phyloP scores from a whole-genome alignment of 176 grass and related monocot genomes.

The Oryza longistaminata region DNA sequence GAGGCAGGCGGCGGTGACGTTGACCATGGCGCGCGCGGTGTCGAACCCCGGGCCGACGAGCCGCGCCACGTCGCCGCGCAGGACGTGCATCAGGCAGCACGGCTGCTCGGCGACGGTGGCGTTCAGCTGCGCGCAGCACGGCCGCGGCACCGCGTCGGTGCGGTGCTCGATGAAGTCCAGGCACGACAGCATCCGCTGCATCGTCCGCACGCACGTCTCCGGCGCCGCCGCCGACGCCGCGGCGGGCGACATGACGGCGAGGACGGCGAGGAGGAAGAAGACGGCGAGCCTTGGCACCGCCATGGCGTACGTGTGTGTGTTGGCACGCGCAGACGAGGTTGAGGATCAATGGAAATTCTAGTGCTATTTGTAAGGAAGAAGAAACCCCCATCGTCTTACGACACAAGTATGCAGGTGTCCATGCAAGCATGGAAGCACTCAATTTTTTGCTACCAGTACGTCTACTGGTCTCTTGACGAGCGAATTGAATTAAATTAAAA shows the following conservation, averaged over 20 bases:
- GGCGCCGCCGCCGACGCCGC: not conserved
- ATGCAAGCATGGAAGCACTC: no score
- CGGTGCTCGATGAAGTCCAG: conserved; percentile 63
- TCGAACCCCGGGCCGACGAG: conserved; percentile 46
- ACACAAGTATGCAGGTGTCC: no score
- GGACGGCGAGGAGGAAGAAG: not conserved
- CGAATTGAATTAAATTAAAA: no score
- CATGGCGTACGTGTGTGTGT: not conserved
- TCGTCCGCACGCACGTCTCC: conserved; percentile 37
- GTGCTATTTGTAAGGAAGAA: no score
- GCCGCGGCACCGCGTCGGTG: conserved; percentile 25
- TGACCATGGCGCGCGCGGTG: conserved; percentile 34
- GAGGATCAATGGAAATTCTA: no score
- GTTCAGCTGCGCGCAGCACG: conserved; percentile 45
- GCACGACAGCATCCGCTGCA: conserved; percentile 51
- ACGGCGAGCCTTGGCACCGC: not conserved
- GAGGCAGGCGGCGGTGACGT: conserved; percentile 41
- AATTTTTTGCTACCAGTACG: no score
- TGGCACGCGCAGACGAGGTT: no score
- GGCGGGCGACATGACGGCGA: not conserved
- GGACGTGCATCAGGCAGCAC: conserved; percentile 56
- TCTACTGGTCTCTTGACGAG: no score
- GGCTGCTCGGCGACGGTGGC: conserved; percentile 34
- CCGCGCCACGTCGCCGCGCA: conserved; percentile 27
- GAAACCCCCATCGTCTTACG: no score